These are phyloP conservation scores for Cyberlindnera amylophila DNA, from an alignment of 805 yeast genomes.

Conservation along the genomic window DNA sequence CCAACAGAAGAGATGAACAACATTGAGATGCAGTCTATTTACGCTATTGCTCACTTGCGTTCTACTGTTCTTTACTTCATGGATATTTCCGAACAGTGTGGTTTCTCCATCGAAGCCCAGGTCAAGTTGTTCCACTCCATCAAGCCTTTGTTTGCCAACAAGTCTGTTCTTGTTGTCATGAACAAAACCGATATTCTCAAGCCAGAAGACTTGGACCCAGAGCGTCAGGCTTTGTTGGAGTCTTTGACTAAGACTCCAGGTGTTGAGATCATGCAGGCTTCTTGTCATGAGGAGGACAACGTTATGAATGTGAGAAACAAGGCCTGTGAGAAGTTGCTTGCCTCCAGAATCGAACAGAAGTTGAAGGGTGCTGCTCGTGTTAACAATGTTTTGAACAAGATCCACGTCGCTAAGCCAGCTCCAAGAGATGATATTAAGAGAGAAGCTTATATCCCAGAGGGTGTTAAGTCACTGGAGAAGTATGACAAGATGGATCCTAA, in stretches of 20 bases:
- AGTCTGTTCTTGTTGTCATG: slow-evolving; percentile 91
- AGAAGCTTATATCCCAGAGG: slow-evolving; percentile 79
- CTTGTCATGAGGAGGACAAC: slow-evolving; percentile 92
- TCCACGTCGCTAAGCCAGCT: slow-evolving; percentile 89
- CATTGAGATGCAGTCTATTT: slow-evolving; percentile 98
- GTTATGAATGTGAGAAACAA: slow-evolving; percentile 94
- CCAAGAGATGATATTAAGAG: slow-evolving; percentile 84
- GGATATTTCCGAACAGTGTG: slow-evolving; percentile 99
- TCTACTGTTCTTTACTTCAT: slow-evolving; percentile 95
- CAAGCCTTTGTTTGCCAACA: slow-evolving; percentile 95
- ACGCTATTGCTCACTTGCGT: slow-evolving; percentile 97
- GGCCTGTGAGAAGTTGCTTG: slow-evolving; percentile 94
- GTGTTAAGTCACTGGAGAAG: slow-evolving; percentile 53
- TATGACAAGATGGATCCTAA: slow-evolving; percentile 80
- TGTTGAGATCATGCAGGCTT: slow-evolving; percentile 88
- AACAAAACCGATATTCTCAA: slow-evolving; percentile 91
- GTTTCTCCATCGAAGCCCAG: slow-evolving; percentile 95
- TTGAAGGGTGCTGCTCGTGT: slow-evolving; percentile 90
- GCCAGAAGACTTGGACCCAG: slow-evolving; percentile 77
- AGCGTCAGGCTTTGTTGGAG: slow-evolving; percentile 66
- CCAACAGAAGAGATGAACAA: slow-evolving; percentile 99
- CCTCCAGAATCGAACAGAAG: slow-evolving; percentile 95
- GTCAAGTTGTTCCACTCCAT: slow-evolving; percentile 95
- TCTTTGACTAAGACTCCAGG: slow-evolving; percentile 65
- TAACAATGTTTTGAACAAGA: slow-evolving; percentile 84